Conservation (phyloP, 2,329 filamentous ascomycete genomes). For the Colletotrichum endophyticum region DNA sequence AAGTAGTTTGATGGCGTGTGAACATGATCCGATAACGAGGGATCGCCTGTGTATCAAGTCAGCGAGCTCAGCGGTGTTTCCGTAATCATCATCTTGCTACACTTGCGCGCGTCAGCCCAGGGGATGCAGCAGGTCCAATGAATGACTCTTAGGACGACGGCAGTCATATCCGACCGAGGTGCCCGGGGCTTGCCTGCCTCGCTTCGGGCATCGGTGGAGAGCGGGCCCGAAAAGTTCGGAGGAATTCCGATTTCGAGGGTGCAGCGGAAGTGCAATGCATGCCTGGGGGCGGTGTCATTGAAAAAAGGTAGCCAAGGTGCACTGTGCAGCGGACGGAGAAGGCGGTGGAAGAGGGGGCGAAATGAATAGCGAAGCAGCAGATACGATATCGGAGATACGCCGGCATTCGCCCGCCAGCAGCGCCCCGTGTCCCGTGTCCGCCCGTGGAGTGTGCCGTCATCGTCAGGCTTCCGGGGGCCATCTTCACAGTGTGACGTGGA, state of each 20-base stretch:
- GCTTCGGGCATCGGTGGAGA: neutral
- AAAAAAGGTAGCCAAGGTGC: neutral
- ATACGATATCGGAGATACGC: constrained; percentile 24
- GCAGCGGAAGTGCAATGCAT: neutral
- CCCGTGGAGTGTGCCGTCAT: neutral
- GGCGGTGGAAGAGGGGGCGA: neutral
- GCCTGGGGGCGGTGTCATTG: neutral
- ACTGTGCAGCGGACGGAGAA: neutral
- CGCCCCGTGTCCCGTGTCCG: neutral
- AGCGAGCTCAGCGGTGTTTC: neutral
- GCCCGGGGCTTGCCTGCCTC: constrained; percentile 5
- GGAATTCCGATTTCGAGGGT: neutral
- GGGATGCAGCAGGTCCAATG: neutral
- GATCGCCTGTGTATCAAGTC: neutral
- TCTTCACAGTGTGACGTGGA: constrained; percentile 5
- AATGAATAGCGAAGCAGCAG: neutral
- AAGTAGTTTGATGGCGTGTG: neutral
- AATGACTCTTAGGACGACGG: neutral
- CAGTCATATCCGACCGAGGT: neutral
- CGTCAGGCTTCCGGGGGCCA: neutral
- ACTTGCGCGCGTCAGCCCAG: neutral
- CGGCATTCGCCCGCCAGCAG: neutral
- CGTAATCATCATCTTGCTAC: neutral
- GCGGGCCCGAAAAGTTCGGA: neutral
- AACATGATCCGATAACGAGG: neutral